Conservation (phyloP, 306 rosid species). For the Rosa persica region DNA sequence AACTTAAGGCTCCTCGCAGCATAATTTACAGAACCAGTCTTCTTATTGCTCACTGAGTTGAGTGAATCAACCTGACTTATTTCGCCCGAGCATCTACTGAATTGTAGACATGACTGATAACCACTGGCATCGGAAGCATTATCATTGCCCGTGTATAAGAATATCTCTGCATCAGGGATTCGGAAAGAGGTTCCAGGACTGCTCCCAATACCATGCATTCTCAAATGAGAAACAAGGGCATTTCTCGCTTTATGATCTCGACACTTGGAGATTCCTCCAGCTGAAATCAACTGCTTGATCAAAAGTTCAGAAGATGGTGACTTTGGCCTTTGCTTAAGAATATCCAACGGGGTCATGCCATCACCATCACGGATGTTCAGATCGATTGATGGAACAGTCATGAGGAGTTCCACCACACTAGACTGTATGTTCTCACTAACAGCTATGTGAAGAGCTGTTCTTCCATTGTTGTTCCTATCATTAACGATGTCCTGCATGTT, state of each 20-base stretch:
- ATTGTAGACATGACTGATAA: conserved; percentile 42
- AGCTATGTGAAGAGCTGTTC: conserved; percentile 79
- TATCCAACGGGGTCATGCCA: conserved; percentile 84
- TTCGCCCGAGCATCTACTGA: conserved; percentile 44
- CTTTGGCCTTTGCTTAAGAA: conserved; percentile 52
- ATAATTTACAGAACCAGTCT: conserved; percentile 38
- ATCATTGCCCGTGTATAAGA: conserved; percentile 71
- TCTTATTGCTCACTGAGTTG: conserved; percentile 43
- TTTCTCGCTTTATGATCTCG: conserved; percentile 43
- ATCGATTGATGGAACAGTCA: conserved; percentile 61
- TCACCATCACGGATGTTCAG: conserved; percentile 57
- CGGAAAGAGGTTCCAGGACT: conserved; percentile 90
- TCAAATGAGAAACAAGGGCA: conserved; percentile 60
- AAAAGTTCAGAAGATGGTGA: conserved; percentile 71
- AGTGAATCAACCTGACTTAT: conserved; percentile 37
- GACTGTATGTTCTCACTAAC: conserved; percentile 53
- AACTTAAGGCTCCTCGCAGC: conserved; percentile 55
- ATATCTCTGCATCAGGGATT: conserved; percentile 90
- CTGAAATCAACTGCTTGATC: conserved; percentile 62
- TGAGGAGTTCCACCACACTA: conserved; percentile 67
- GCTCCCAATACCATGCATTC: conserved; percentile 54
- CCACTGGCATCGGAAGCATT: conserved; percentile 49
- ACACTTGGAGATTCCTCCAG: conserved; percentile 63
- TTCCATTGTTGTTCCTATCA: conserved; percentile 71
- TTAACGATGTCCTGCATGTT: conserved; percentile 50